Percentiles rank a stretch among this genome's conserved stretches.
Evolutionary conservation across 345 rosid genomes (phyloP).

Genomic region (Euphorbia lathyris): DNA sequence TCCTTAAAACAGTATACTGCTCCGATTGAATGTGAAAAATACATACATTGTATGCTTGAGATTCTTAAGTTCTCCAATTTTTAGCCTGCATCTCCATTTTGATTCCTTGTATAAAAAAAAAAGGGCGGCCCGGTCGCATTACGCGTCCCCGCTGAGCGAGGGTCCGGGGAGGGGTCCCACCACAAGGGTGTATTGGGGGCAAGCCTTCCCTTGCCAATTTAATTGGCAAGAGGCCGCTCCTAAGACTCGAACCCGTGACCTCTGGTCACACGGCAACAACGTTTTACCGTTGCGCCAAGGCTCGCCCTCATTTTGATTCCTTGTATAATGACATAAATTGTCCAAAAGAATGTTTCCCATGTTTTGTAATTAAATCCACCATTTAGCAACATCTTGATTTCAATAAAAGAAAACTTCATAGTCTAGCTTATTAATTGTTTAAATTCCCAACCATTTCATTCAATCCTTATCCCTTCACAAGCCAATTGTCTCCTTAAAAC

Average conservation of each 20-base stretch:
- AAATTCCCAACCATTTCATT: neutral
- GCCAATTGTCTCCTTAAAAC: neutral
- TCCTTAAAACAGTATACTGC: neutral
- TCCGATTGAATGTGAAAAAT: neutral
- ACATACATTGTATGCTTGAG: neutral
- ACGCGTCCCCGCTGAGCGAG: no score
- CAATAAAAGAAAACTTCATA: neutral
- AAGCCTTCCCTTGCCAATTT: no score
- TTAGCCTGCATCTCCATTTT: neutral
- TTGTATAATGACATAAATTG: neutral
- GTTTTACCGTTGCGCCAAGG: no score
- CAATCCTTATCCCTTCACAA: no score
- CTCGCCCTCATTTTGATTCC: neutral
- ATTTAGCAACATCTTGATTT: neutral
- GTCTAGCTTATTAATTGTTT: no score
- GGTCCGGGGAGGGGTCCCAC: no score
- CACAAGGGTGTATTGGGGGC: no score
- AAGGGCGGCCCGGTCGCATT: no score
- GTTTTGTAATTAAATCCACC: neutral
- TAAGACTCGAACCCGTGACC: no score
- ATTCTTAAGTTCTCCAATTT: neutral
- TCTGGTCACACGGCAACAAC: no score
- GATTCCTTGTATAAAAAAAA: no score
- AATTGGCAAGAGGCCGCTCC: no score
- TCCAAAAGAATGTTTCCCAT: neutral